Evolutionary conservation across 2,329 filamentous ascomycete species (phyloP).

Genomic region (Fusarium chaquense): DNA sequence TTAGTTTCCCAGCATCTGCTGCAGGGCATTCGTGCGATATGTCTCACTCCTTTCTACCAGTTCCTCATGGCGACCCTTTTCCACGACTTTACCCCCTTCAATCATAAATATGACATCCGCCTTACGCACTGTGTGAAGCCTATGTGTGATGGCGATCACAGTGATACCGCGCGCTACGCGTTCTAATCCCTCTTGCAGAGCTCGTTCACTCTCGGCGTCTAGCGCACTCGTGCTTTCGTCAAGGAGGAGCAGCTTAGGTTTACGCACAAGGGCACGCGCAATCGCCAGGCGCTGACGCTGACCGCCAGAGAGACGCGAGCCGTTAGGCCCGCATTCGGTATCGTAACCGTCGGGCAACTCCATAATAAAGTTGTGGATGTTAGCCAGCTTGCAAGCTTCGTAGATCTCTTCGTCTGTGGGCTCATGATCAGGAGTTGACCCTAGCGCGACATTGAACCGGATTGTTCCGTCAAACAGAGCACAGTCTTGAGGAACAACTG

Average conservation of each 20-base stretch:
- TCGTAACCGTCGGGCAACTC: conserved; percentile 73
- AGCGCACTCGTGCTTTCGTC: conserved; percentile 86
- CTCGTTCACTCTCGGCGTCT: conserved; percentile 75
- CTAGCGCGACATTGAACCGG: conserved; percentile 67
- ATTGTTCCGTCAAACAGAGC: conserved; percentile 69
- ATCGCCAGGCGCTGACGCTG: conserved; percentile 84
- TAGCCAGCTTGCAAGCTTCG: conserved; percentile 74
- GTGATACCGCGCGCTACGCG: conserved; percentile 65
- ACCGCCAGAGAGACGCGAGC: conserved; percentile 79
- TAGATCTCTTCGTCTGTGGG: conserved; percentile 72
- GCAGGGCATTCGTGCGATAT: conserved; percentile 64
- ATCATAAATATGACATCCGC: conserved; percentile 70
- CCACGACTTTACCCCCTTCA: conserved; percentile 64
- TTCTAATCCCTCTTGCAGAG: conserved; percentile 76
- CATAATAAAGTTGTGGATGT: conserved; percentile 76
- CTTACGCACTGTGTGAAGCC: conserved; percentile 67
- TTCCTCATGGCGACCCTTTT: conserved; percentile 66
- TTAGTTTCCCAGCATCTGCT: conserved; percentile 58
- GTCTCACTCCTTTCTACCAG: conserved; percentile 64
- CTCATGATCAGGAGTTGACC: conserved; percentile 65
- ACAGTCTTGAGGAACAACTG: conserved; percentile 69
- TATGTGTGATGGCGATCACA: conserved; percentile 69
- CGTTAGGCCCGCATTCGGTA: conserved; percentile 77
- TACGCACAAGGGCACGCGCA: conserved; percentile 78
- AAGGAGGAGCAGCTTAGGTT: conserved; percentile 78